phyloP scores from a whole-genome alignment of 371 early-diverging fungal genomes.

The Basidiobolus meristosporus region DNA sequence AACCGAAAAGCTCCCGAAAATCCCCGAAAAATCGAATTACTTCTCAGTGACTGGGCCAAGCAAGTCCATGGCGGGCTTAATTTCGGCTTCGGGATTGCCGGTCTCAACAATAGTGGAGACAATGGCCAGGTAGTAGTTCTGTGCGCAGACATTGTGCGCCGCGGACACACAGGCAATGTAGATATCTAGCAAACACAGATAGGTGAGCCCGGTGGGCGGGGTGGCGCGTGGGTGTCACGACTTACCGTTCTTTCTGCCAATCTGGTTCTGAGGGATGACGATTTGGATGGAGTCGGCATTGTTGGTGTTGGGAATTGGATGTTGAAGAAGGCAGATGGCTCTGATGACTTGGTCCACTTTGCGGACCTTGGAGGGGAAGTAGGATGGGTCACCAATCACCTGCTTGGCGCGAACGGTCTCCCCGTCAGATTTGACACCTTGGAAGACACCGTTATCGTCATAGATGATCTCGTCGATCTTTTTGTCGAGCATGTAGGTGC shows the following conservation, averaged over 20 bases:
- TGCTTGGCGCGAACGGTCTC: constrained; percentile 62
- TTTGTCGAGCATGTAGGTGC: constrained; percentile 94
- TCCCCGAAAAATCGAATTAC: constrained; percentile 5
- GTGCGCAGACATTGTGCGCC: constrained; percentile 78
- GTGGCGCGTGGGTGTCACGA: neutral
- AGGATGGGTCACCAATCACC: constrained; percentile 93
- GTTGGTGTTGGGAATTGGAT: constrained; percentile 81
- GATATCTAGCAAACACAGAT: no score
- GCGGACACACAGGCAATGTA: constrained; percentile 84
- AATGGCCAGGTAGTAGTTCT: constrained; percentile 74
- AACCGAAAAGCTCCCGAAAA: constrained; percentile 6
- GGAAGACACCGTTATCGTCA: constrained; percentile 47
- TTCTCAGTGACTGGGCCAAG: constrained; percentile 83
- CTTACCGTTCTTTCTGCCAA: constrained; percentile 65
- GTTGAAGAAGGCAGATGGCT: constrained; percentile 82
- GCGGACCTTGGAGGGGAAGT: constrained; percentile 58
- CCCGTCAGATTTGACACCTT: constrained; percentile 74
- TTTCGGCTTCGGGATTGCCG: constrained; percentile 70
- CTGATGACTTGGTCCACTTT: constrained; percentile 79
- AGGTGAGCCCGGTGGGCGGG: neutral
- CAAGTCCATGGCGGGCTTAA: constrained; percentile 67
- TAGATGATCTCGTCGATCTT: constrained; percentile 80
- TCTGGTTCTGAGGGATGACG: constrained; percentile 92
- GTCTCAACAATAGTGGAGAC: constrained; percentile 91
- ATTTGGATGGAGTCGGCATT: constrained; percentile 83